phyloP scores from a whole-genome alignment of 306 rosid genomes.

The Hylodesmum podocarpum region DNA sequence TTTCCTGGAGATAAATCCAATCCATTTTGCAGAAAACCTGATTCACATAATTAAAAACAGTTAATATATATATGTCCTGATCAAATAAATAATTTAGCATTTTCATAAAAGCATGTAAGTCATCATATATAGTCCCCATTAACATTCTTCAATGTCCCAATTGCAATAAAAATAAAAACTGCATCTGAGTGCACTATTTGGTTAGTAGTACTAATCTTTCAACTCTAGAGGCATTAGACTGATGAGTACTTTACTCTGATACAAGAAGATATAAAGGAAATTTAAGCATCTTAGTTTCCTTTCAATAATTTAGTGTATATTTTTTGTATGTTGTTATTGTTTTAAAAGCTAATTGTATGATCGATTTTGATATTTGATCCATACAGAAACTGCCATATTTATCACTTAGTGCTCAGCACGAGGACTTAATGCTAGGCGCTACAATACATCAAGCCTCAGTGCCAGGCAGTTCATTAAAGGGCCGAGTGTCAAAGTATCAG shows the following conservation, averaged over 20 bases:
- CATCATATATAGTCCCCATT: neutral
- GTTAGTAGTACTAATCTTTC: neutral
- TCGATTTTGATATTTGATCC: neutral
- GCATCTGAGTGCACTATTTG: neutral
- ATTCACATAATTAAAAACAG: slow-evolving; percentile 17
- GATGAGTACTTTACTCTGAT: neutral
- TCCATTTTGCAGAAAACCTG: slow-evolving; percentile 77
- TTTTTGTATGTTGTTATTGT: neutral
- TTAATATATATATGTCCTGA: neutral
- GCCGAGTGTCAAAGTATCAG: too few relatives aligned
- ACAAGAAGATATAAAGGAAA: neutral
- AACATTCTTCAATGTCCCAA: neutral
- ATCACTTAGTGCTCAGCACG: neutral
- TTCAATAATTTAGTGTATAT: neutral
- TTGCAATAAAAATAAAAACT: neutral
- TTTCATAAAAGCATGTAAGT: neutral
- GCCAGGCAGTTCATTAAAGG: neutral
- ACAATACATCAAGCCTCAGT: neutral
- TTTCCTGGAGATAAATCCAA: slow-evolving; percentile 66
- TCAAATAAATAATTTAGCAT: neutral
- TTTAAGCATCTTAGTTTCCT: neutral
- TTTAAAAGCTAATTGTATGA: neutral
- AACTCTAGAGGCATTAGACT: neutral
- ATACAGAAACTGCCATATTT: neutral
- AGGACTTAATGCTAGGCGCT: neutral